Evolutionary conservation across 1,139 yeast species (phyloP).

Genomic region (Sugiyamaella xylanicola): DNA sequence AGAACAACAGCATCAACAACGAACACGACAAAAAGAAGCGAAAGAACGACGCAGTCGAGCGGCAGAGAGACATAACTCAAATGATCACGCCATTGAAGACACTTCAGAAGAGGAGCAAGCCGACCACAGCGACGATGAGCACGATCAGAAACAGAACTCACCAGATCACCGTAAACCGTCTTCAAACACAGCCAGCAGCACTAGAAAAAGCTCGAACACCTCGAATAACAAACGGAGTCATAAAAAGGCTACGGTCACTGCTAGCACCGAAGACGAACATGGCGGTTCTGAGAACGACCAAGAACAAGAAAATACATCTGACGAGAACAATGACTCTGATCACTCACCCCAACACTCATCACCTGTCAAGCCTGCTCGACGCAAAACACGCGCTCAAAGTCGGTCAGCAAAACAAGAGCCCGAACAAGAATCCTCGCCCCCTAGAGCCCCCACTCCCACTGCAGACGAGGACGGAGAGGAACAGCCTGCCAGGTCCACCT

Average conservation of each 20-base stretch:
- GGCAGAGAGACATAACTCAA: neutral
- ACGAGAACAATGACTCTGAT: conserved; percentile 18
- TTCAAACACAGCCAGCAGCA: no score
- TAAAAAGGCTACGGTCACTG: conserved; percentile 4
- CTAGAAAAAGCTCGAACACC: neutral
- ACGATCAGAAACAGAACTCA: conserved; percentile 18
- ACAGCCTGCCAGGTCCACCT: conserved; percentile 1
- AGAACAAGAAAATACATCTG: no score
- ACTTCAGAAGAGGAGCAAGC: conserved; percentile 17
- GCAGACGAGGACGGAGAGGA: conserved; percentile 13
- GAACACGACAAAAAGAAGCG: no score
- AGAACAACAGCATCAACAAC: conserved; percentile 24
- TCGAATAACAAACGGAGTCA: conserved; percentile 1
- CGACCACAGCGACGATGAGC: conserved; percentile 13
- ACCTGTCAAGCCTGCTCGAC: conserved; percentile 11
- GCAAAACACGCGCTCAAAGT: conserved; percentile 21
- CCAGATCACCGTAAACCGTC: no score
- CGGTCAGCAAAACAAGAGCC: conserved; percentile 19
- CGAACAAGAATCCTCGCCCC: conserved; percentile 7
- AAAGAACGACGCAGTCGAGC: neutral
- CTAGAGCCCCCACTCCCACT: conserved; percentile 6
- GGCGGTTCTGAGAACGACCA: no score
- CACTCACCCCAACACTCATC: conserved; percentile 7
- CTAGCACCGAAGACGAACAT: conserved; percentile 11
- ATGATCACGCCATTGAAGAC: neutral